Evolutionary conservation across 495 filamentous ascomycete genomes (phyloP), one percentile per base, ranked within the genome.

Genomic region (Trichoderma gamsii): DNA sequence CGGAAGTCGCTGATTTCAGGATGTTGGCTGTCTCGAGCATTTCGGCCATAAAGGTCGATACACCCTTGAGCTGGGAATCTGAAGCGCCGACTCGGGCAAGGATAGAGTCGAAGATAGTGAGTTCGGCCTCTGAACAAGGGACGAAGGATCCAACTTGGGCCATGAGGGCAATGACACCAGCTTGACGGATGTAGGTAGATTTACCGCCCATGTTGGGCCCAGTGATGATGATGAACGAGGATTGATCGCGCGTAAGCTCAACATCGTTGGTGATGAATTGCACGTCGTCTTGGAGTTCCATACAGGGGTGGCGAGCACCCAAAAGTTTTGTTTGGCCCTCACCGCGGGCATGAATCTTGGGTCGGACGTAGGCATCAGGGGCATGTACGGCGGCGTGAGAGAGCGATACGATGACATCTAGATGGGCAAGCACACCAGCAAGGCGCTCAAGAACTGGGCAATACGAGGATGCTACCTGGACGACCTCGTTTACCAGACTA

Each of bases 201-300:
- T 99, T 99, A 72, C 95, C 95, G 71, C 95, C 95, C 96, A 98
- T 98, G 79, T 99, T 99, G 32, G 96, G 96, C 5, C 95, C 95
- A 1, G 95, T 99, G 78, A 97, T 97, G 80, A 97, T 96, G 16
- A 98, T 84, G 82, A 99, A 97, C 18, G 92, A 92, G 0, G 91
- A 96, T 51, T 84, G 84, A 65, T 88, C 91, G 15, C 93, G 86
- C n/a, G 85, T 79, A 71, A 99, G 85, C 41, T 84, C 86, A 35
- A 98, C 94, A 70, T 99, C 94, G 73, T 99, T 99, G 66, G 93
- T 98, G 76, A 99, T 98, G 80, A 99, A 99, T 66, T 92, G 91
- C 52, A 99, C 87, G 73, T 98, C 96, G 71, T 99, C 95, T 77
- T 99, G 95, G 91, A 97, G 92, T 75, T 99, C 95, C 92, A 99